Conservation (phyloP, 2,329 filamentous ascomycete genomes). For the Paracamarosporium sp. region DNA sequence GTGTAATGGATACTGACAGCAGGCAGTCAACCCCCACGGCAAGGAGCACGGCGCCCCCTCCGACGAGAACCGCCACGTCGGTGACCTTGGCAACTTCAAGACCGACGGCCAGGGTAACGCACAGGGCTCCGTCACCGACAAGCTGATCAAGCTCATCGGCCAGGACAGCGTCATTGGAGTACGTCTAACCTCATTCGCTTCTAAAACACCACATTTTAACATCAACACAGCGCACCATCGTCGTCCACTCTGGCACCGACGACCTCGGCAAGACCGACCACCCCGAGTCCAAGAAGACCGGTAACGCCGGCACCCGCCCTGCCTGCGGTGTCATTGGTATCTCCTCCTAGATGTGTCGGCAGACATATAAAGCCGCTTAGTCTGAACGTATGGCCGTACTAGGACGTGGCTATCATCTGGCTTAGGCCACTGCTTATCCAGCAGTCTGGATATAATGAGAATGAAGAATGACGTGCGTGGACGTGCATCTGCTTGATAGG, state of each 20-base stretch:
- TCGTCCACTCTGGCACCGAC: conserved; percentile 93
- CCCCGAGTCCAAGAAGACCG: conserved; percentile 98
- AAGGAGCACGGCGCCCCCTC: conserved; percentile 90
- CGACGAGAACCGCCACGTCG: conserved; percentile 89
- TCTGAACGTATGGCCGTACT: too few species aligned
- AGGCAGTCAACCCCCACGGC: conserved; percentile 87
- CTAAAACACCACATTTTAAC: background rate
- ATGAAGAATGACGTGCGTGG: background rate
- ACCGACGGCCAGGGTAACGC: conserved; percentile 92
- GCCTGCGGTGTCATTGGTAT: conserved; percentile 98
- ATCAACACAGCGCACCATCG: conserved; percentile 78
- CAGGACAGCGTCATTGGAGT: conserved; percentile 94
- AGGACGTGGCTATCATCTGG: too few species aligned
- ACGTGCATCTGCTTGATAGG: background rate
- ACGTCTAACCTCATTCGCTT: conserved; percentile 41
- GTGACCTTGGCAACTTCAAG: conserved; percentile 96
- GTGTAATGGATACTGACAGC: conserved; percentile 16
- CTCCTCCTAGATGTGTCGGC: conserved; percentile 52
- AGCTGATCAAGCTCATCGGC: conserved; percentile 92
- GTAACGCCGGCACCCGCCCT: conserved; percentile 90
- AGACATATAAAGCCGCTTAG: too few species aligned
- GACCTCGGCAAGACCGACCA: conserved; percentile 92
- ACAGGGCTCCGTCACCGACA: conserved; percentile 80
- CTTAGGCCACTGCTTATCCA: background rate
- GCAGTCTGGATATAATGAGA: background rate